Conservation (phyloP, 2,329 filamentous ascomycete genomes). For the Aspergillus texensis region DNA sequence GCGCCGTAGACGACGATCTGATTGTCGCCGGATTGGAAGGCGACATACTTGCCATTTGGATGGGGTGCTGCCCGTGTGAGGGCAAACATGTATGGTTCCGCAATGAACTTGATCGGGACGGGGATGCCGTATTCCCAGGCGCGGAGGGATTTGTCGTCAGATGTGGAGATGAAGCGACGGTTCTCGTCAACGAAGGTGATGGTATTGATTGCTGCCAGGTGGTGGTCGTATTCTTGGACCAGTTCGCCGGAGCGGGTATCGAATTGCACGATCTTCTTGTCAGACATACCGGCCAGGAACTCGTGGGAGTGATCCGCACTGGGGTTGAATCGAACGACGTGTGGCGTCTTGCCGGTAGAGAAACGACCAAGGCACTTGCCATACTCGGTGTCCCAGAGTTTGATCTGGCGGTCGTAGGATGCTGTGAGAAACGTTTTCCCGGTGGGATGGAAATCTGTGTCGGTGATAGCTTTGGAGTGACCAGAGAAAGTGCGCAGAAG, state of each 20-base stretch:
- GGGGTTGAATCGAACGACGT: constrained; percentile 93
- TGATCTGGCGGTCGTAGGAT: constrained; percentile 93
- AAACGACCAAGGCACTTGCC: constrained; percentile 86
- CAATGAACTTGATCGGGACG: constrained; percentile 97
- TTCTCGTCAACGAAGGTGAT: constrained; percentile 95
- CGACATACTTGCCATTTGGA: constrained; percentile 89
- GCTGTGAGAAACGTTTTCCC: constrained; percentile 87
- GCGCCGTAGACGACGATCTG: constrained; percentile 95
- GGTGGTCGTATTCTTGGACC: constrained; percentile 97
- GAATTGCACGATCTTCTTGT: constrained; percentile 99
- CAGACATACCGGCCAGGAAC: constrained; percentile 94
- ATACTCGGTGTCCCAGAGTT: constrained; percentile 97
- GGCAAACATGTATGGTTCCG: constrained; percentile 96
- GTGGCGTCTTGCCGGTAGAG: constrained; percentile 90
- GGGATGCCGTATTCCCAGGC: constrained; percentile 99
- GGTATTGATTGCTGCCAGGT: constrained; percentile 96
- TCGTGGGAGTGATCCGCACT: constrained; percentile 75
- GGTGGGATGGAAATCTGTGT: constrained; percentile 80
- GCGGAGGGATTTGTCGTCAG: constrained; percentile 92
- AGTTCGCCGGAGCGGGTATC: constrained; percentile 81
- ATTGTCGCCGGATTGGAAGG: constrained; percentile 92
- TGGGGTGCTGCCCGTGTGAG: constrained; percentile 85
- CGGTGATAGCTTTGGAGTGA: constrained; percentile 86
- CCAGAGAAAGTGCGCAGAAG: constrained; percentile 89
- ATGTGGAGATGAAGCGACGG: constrained; percentile 95